Base-by-base conservation (phyloP, 495 filamentous ascomycete genomes). In the Talaromyces borbonicus region DNA sequence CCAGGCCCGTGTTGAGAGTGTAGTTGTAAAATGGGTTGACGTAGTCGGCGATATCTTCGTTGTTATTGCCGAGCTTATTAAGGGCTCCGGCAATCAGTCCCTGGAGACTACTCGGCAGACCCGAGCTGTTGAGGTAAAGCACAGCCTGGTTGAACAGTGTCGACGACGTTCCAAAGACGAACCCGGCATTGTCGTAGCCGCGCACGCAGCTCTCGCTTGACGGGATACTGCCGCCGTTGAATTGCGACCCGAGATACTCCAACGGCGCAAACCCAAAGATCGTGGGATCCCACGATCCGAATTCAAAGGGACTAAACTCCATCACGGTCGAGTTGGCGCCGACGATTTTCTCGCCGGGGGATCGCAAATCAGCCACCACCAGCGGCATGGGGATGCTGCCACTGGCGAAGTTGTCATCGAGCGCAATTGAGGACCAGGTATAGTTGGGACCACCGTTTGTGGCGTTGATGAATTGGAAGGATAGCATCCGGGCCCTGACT, bases 161-260 rank as follows among this genome's bases (percentile, higher is more conserved):
- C 12, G 80, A 85, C 14, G 81, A 87, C 0, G 88, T 94, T 18
- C 89, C 89, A 78, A 92, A 86, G 26, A 92, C 67, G 58, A 72
- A 96, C n/a, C 86, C 87, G 37, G 72, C 75, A 54, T 90, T 85
- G 67, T 96, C 90, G 53, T 87, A 90, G 5, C 90, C 90, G n/a
- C 65, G 66, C 9, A 90, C 71, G 58, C 89, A 95, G 12, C 62
- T 49, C 38, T 76, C 71, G 46, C 63, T 55, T n/a, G 63, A 41
- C 3, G 71, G 65, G 15, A 92, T 59, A 12, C 59, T 51, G 33
- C 89, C 89, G 23, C 54, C 68, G 42, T 68, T 77, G 63, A 94
- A 90, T 54, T 83, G 81, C 37, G 87, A 87, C 3, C 86, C 90
- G 8, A 90, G 58, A 58, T 84, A 92, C 40, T 77, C 57, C 38